phyloP scores from a whole-genome alignment of 805 yeast species.

The Barnettozyma wickerhamii region DNA sequence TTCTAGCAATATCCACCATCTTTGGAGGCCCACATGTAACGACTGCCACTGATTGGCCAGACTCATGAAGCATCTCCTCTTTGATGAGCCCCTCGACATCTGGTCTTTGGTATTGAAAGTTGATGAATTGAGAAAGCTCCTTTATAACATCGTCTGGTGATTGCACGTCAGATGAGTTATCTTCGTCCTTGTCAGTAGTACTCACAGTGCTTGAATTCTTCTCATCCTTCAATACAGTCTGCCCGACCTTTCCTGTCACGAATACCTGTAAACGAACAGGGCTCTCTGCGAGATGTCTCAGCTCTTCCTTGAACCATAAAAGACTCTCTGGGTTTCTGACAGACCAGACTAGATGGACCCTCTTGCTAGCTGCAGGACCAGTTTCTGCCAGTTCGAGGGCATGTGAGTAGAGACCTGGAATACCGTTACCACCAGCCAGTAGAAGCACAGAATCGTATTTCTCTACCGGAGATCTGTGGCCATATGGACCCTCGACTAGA shows the following conservation, averaged over 20 bases:
- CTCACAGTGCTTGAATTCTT: conserved; percentile 6
- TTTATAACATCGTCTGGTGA: not conserved
- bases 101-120: not conserved
- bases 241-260: conserved; percentile 28
- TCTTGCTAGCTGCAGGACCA: conserved; percentile 22
- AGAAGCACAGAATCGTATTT: conserved; percentile 34
- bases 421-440: conserved; percentile 48
- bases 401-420: conserved; percentile 45
- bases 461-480: conserved; percentile 34
- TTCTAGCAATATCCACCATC: not conserved
- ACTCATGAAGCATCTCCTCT: not conserved
- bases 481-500: conserved; percentile 58
- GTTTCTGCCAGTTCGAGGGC: conserved; percentile 25
- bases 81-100: not conserved
- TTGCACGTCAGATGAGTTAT: not conserved
- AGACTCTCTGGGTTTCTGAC: conserved; percentile 48
- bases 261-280: conserved; percentile 31
- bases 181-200: not conserved
- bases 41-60: not conserved
- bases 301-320: conserved; percentile 43
- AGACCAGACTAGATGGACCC: conserved; percentile 55
- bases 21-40: not conserved
- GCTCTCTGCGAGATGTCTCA: conserved; percentile 27
- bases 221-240: not conserved
- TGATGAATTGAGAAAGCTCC: not conserved